A percentile compares a stretch with the other conserved stretches of the same genome.
Conservation (phyloP, 805 yeast genomes). For the Candida germanica region DNA sequence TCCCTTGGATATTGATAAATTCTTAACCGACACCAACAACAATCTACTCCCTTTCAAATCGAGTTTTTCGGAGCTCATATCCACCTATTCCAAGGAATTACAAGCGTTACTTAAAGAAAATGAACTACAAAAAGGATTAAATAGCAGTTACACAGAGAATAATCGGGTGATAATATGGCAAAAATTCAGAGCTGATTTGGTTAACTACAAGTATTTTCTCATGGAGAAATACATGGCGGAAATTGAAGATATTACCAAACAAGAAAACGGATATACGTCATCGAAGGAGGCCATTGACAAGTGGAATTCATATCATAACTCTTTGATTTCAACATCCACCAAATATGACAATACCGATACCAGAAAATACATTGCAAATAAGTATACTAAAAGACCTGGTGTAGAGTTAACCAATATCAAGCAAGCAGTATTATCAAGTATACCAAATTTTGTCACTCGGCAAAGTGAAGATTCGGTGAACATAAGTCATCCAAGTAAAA, state of each 20-base stretch:
- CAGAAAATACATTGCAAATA: slow-evolving; percentile 4
- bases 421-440: slow-evolving; percentile 5
- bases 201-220: slow-evolving; percentile 22
- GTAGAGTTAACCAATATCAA: slow-evolving; percentile 32
- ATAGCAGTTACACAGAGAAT: slow-evolving; percentile 18
- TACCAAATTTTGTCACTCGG: slow-evolving; percentile 23
- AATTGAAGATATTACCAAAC: slow-evolving; percentile 24
- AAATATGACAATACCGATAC: slow-evolving; percentile 4
- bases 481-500: slow-evolving; percentile 6
- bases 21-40: slow-evolving; percentile 15
- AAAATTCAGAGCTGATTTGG: slow-evolving; percentile 25
- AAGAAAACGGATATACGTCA: not conserved
- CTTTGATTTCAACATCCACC: slow-evolving; percentile 3
- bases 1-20: slow-evolving; percentile 33
- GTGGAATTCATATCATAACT: slow-evolving; percentile 14
- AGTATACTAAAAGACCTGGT: slow-evolving; percentile 16
- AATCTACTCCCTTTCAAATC: slow-evolving; percentile 2
- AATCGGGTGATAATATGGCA: slow-evolving; percentile 34
- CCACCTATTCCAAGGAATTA: slow-evolving; percentile 20
- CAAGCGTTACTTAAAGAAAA: slow-evolving; percentile 25
- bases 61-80: slow-evolving; percentile 2
- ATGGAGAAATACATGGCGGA: slow-evolving; percentile 24
- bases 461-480: slow-evolving; percentile 14
- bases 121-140: slow-evolving; percentile 25
- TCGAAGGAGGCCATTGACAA: not conserved